Conservation (phyloP, 1,139 yeast species). For the Yamadazyma sp. region DNA sequence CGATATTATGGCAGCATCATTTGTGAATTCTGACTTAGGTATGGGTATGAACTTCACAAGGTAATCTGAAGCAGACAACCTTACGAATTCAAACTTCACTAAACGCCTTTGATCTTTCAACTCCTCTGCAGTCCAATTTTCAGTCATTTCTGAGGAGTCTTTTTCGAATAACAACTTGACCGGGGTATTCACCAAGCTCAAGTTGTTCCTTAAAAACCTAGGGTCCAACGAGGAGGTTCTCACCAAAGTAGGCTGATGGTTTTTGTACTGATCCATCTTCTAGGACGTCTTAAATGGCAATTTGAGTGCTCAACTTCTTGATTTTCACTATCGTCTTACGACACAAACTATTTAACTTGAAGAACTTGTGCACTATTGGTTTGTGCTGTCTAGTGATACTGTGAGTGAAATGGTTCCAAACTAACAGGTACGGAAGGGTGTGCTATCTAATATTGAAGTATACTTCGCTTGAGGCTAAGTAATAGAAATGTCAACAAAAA, state of each 20-base stretch:
- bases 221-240: constrained; percentile 23
- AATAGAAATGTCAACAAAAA: constrained; percentile 3
- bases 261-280: constrained; percentile 7
- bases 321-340: too few species aligned
- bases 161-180: constrained; percentile 19
- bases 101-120: constrained; percentile 29
- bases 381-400: too few species aligned
- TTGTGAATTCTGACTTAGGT: constrained; percentile 21
- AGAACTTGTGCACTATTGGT: too few species aligned
- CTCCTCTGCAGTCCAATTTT: constrained; percentile 37
- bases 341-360: too few species aligned
- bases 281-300: neutral
- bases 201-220: constrained; percentile 17
- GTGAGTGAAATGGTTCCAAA: too few species aligned
- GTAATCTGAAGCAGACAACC: constrained; percentile 23
- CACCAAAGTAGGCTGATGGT: constrained; percentile 15
- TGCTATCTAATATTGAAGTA: neutral
- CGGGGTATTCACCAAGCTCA: constrained; percentile 19
- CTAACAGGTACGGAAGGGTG: too few species aligned
- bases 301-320: neutral
- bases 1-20: constrained; percentile 42
- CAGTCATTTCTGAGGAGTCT: constrained; percentile 25
- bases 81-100: constrained; percentile 33
- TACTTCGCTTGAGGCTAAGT: neutral
- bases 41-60: constrained; percentile 28